Percentiles rank a stretch among this genome's conserved stretches.
These are phyloP conservation scores for Coniosporium tulheliwenetii DNA, from an alignment of 2,329 filamentous ascomycete species.

Conservation along the genomic window DNA sequence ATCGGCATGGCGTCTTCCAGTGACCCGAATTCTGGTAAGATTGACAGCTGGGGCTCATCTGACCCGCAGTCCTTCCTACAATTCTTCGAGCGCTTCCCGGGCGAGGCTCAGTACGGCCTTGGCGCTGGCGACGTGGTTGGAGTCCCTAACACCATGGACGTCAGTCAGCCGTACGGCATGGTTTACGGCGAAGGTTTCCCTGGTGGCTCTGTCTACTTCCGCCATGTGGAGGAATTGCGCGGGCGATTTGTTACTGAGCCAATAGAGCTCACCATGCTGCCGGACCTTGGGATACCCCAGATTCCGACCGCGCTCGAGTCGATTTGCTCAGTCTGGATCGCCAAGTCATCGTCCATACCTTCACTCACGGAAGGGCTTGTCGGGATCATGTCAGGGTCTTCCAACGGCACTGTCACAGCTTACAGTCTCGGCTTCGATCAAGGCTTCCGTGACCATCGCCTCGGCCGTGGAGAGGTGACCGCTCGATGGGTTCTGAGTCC, in stretches of 20 bases:
- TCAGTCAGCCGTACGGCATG: conserved; percentile 73
- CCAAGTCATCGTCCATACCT: conserved; percentile 61
- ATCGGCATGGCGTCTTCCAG: conserved; percentile 65
- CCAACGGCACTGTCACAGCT: conserved; percentile 65
- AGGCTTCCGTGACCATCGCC: conserved; percentile 42
- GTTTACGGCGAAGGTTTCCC: conserved; percentile 77
- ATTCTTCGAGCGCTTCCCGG: conserved; percentile 61
- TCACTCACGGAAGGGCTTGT: conserved; percentile 60
- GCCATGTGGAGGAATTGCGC: conserved; percentile 55
- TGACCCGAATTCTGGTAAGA: conserved; percentile 60
- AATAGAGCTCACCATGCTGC: conserved; percentile 39
- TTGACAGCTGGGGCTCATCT: conserved; percentile 68
- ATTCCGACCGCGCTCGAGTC: conserved; percentile 55
- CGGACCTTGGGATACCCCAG: conserved; percentile 59
- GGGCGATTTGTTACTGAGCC: conserved; percentile 58
- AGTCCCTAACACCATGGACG: conserved; percentile 74
- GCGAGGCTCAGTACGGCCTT: conserved; percentile 59
- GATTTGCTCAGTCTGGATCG: conserved; percentile 74
- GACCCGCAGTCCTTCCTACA: conserved; percentile 63
- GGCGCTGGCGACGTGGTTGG: conserved; percentile 63
- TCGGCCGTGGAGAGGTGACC: conserved; percentile 61
- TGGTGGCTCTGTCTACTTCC: conserved; percentile 66
- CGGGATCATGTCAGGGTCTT: conserved; percentile 71
- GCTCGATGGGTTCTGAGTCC: conserved; percentile 83
- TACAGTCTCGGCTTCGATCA: conserved; percentile 55